These are phyloP conservation scores for Flammula alnicola DNA, from an alignment of 1,284 basidiomycete species.

Conservation along the genomic window DNA sequence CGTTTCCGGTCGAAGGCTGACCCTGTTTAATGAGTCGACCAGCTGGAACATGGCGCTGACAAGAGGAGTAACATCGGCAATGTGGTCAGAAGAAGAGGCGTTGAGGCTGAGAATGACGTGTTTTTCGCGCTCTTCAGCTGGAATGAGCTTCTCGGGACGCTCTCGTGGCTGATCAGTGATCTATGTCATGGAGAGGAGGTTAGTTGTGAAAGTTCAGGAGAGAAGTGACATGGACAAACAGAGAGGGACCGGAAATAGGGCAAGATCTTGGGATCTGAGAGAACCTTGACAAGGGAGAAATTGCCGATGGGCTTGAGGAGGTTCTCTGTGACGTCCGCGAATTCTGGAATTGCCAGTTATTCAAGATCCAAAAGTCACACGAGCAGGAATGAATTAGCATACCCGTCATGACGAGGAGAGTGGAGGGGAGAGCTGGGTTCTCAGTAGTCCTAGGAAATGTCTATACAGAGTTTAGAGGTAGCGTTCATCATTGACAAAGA, in stretches of 20 bases:
- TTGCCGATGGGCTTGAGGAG: slow-evolving; percentile 68
- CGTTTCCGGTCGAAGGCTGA: slow-evolving; percentile 80
- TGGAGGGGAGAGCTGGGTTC: slow-evolving; percentile 58
- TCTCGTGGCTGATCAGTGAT: slow-evolving; percentile 84
- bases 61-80: slow-evolving; percentile 59
- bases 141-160: slow-evolving; percentile 61
- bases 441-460: slow-evolving; percentile 83
- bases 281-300: slow-evolving; percentile 57
- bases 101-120: slow-evolving; percentile 73
- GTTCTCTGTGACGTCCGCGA: slow-evolving; percentile 80
- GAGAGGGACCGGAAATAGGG: slow-evolving; percentile 81
- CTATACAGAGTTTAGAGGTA: slow-evolving; percentile 40
- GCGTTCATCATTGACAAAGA: slow-evolving; percentile 1
- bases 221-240: slow-evolving; percentile 37
- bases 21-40: slow-evolving; percentile 67
- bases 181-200: slow-evolving; percentile 33
- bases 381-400: slow-evolving; percentile 15
- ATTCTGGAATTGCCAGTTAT: slow-evolving; percentile 49
- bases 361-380: slow-evolving; percentile 13
- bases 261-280: slow-evolving; percentile 67
- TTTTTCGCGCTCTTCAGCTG: slow-evolving; percentile 58
- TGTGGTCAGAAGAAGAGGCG: slow-evolving; percentile 55
- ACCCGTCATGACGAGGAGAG: slow-evolving; percentile 78
- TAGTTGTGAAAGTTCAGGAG: slow-evolving; percentile 6
- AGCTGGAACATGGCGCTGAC: slow-evolving; percentile 74